Evolutionary conservation across 1,284 basidiomycete genomes (phyloP).

Genomic region (Rhodotorula sp.): DNA sequence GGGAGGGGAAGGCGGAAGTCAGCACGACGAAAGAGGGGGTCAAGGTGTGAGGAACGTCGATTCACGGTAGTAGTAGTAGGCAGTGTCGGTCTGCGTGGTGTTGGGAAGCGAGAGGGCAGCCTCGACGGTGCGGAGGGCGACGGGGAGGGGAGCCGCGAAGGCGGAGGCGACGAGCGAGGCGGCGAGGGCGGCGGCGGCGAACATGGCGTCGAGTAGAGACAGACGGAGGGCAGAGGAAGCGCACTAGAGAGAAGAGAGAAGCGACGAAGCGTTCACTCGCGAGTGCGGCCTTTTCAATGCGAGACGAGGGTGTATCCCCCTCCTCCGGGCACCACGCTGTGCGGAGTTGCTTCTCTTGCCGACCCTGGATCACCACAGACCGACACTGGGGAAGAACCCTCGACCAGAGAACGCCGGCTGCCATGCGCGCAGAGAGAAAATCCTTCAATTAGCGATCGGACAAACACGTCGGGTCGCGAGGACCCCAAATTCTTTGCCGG

Average conservation of each 20-base stretch:
- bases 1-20: neutral
- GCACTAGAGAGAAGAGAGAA: neutral
- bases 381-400: neutral
- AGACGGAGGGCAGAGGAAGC: neutral
- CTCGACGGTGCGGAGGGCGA: conserved; percentile 16
- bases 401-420: neutral
- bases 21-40: too few species aligned
- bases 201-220: conserved; percentile 15
- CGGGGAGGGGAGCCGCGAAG: conserved; percentile 23
- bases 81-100: conserved; percentile 28
- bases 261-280: neutral
- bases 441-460: neutral
- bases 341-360: neutral
- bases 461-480: neutral
- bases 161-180: conserved; percentile 7
- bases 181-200: conserved; percentile 15
- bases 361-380: neutral
- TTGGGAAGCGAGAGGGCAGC: conserved; percentile 27
- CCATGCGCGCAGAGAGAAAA: neutral
- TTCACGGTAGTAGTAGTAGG: conserved; percentile 26
- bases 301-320: neutral
- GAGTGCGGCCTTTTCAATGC: neutral
- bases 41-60: neutral
- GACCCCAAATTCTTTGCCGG: neutral
- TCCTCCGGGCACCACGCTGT: neutral